Percentiles rank a stretch among this genome's conserved stretches.
phyloP scores from a whole-genome alignment of 2,329 filamentous ascomycete genomes.

The Chaetomiaceae sp. region DNA sequence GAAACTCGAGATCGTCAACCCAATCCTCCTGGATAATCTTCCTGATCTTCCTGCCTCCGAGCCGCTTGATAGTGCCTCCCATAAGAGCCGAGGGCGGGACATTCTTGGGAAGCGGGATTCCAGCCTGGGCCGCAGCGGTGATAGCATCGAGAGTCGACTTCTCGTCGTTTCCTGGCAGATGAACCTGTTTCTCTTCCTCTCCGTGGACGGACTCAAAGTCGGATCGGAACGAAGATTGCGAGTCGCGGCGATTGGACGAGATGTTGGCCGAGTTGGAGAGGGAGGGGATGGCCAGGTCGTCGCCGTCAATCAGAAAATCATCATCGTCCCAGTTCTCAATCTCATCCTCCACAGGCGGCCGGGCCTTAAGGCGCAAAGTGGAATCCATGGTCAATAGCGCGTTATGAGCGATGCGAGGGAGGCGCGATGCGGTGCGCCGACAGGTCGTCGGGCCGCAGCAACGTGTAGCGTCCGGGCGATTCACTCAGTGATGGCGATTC shows the following conservation, averaged over 20 bases:
- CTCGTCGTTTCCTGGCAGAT: constrained; percentile 79
- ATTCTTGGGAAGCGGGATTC: constrained; percentile 83
- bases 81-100: constrained; percentile 83
- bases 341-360: constrained; percentile 49
- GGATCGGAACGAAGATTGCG: constrained; percentile 77
- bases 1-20: constrained; percentile 70
- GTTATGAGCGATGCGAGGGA: not conserved
- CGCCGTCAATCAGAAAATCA: constrained; percentile 63
- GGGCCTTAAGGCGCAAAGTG: constrained; percentile 46
- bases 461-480: constrained; percentile 19
- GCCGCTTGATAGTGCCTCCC: constrained; percentile 86
- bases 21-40: constrained; percentile 73
- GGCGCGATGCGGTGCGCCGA: too few species aligned
- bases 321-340: constrained; percentile 79
- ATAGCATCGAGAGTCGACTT: constrained; percentile 79
- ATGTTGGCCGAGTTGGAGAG: constrained; percentile 40
- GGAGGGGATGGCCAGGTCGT: constrained; percentile 56
- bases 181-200: constrained; percentile 83
- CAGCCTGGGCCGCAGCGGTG: constrained; percentile 76
- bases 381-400: constrained; percentile 42
- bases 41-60: constrained; percentile 69
- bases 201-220: constrained; percentile 70
- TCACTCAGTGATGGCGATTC: constrained; percentile 28
- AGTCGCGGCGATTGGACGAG: constrained; percentile 58
- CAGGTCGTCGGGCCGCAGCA: constrained; percentile 12